A percentile compares a stretch with the other conserved stretches of the same genome.
These are phyloP conservation scores for Penicillium sp. DNA, from an alignment of 2,329 filamentous ascomycete species.

Conservation along the genomic window DNA sequence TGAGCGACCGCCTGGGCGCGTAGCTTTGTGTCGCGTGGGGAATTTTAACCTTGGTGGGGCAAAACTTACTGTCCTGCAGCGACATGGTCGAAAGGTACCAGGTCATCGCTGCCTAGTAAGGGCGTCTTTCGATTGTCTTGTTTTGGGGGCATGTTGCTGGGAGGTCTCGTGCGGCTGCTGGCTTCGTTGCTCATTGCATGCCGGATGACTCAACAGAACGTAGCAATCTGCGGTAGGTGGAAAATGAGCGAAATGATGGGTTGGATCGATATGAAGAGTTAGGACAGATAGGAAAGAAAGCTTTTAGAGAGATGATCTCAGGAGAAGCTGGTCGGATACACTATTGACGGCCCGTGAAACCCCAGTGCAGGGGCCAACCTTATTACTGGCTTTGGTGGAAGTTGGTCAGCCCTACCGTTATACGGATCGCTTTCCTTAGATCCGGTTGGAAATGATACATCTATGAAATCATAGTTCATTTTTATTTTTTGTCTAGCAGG, in stretches of 20 bases:
- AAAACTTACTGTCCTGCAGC: constrained; percentile 52
- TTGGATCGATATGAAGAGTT: neutral
- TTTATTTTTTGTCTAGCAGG: no score
- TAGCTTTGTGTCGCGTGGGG: constrained; percentile 7
- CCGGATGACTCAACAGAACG: constrained; percentile 12
- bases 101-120: constrained; percentile 39
- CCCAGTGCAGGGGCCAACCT: constrained; percentile 8
- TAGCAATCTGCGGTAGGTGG: neutral
- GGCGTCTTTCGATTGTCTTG: constrained; percentile 34
- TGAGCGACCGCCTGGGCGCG: neutral
- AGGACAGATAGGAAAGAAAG: neutral
- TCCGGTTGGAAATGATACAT: neutral
- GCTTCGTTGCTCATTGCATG: constrained; percentile 7
- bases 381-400: neutral
- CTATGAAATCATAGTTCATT: no score
- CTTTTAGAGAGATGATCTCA: neutral
- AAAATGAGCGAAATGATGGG: neutral
- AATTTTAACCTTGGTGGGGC: neutral
- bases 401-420: neutral
- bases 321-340: neutral
- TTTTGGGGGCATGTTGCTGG: constrained; percentile 33
- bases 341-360: constrained; percentile 2
- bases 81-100: constrained; percentile 48
- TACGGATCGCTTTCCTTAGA: neutral
- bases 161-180: neutral